phyloP scores from a whole-genome alignment of 1,284 basidiomycete genomes.

The Puccinia horiana region DNA sequence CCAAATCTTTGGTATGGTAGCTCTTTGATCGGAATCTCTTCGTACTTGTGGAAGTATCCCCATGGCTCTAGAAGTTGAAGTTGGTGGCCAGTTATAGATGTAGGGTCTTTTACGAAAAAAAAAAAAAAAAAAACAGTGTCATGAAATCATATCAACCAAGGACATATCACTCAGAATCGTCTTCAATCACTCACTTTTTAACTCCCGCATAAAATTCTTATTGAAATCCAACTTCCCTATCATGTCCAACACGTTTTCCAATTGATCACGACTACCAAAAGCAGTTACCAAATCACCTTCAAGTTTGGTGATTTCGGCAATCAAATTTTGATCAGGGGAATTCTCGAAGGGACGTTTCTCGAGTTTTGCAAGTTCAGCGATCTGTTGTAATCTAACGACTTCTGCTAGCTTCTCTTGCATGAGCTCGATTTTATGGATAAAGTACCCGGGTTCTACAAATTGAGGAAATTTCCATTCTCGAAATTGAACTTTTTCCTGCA shows the following conservation, averaged over 20 bases:
- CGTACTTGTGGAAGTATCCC: not conserved
- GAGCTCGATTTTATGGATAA: not conserved
- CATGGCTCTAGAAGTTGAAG: not conserved
- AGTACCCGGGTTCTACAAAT: not conserved
- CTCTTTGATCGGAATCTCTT: not conserved
- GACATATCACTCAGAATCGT: not conserved
- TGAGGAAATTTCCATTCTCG: not conserved
- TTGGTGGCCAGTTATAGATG: not conserved
- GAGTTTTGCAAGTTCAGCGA: not conserved
- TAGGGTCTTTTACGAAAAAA: not conserved
- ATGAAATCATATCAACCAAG: not conserved
- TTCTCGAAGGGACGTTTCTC: not conserved
- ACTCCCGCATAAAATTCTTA: not conserved
- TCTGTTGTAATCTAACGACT: not conserved
- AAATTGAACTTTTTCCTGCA: not conserved
- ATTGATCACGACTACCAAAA: not conserved
- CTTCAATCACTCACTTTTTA: not conserved
- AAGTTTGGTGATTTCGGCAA: not conserved
- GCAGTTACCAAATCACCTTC: not conserved
- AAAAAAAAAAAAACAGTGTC: not conserved
- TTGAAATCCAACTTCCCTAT: not conserved
- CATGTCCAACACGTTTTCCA: not conserved
- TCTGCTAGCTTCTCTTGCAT: not conserved
- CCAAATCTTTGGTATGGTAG: not conserved
- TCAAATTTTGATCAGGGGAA: not conserved